Evolutionary conservation across 306 rosid species (phyloP).

Genomic region (Begonia masoniana): DNA sequence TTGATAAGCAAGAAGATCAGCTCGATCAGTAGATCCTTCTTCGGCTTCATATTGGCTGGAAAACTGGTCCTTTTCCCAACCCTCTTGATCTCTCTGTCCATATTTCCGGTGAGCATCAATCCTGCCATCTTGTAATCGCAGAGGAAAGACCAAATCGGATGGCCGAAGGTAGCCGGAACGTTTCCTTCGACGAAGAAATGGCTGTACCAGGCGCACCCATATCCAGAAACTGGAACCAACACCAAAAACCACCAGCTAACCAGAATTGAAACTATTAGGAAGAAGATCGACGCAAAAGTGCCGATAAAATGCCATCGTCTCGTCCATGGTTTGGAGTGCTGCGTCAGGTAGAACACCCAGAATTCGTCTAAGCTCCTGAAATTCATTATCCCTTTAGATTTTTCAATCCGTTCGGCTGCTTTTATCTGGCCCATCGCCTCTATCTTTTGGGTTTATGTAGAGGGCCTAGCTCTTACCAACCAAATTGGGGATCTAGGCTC

Average conservation of each 20-base stretch:
- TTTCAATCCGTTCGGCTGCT: too few species aligned
- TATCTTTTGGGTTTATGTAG: too few species aligned
- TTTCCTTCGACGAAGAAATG: slow-evolving; percentile 88
- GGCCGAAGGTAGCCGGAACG: slow-evolving; percentile 75
- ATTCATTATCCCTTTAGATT: slow-evolving; percentile 33
- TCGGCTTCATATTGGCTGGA: slow-evolving; percentile 41
- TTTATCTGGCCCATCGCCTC: too few species aligned
- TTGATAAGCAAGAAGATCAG: neutral
- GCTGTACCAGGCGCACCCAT: slow-evolving; percentile 96
- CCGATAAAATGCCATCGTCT: slow-evolving; percentile 94
- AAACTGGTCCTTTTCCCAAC: slow-evolving; percentile 92
- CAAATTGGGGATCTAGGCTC: too few species aligned
- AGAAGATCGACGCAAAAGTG: slow-evolving; percentile 41
- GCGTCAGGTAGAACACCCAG: slow-evolving; percentile 85
- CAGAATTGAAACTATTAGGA: slow-evolving; percentile 41
- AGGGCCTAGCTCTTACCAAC: too few species aligned
- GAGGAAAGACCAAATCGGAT: slow-evolving; percentile 81
- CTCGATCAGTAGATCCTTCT: neutral
- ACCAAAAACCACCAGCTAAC: slow-evolving; percentile 77
- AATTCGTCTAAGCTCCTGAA: slow-evolving; percentile 91
- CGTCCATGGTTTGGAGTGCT: slow-evolving; percentile 78
- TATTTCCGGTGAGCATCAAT: slow-evolving; percentile 76
- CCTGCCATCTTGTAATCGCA: slow-evolving; percentile 93
- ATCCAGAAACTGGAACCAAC: slow-evolving; percentile 63
- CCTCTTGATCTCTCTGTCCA: slow-evolving; percentile 98